Percentiles rank a stretch among this genome's conserved stretches.
Conservation (phyloP, 257 asterid species). For the Nicotiana noctiflora region DNA sequence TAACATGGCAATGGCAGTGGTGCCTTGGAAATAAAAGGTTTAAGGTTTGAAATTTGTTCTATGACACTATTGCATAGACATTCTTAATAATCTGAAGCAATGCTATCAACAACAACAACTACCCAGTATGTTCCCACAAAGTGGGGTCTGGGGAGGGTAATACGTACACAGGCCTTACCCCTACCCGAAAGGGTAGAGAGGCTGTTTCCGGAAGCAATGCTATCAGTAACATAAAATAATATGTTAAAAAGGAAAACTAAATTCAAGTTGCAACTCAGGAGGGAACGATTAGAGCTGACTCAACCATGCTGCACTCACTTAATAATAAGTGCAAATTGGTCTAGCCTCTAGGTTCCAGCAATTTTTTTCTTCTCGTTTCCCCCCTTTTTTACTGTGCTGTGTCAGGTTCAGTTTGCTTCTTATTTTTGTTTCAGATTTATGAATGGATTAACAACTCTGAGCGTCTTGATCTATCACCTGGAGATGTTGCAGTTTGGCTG, state of each 20-base stretch:
- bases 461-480: not conserved
- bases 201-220: too few relatives aligned
- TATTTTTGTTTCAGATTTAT: not conserved
- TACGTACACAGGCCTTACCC: too few relatives aligned
- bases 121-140: too few relatives aligned
- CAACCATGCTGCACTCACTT: too few relatives aligned
- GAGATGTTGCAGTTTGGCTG: constrained; percentile 21
- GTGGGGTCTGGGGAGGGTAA: too few relatives aligned
- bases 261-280: not conserved
- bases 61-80: not conserved
- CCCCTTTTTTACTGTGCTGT: not conserved
- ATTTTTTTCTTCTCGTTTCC: not conserved
- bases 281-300: not conserved
- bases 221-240: not conserved
- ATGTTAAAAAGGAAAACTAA: not conserved
- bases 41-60: not conserved
- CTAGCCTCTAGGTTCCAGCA: not conserved
- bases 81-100: not conserved
- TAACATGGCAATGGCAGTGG: not conserved
- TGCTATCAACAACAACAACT: not conserved
- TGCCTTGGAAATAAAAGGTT: not conserved
- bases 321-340: too few relatives aligned
- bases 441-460: constrained; percentile 17
- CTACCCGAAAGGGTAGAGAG: too few relatives aligned
- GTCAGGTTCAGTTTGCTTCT: not conserved